phyloP scores from a whole-genome alignment of 2,329 filamentous ascomycete species.

The Chaetomiaceae sp. region DNA sequence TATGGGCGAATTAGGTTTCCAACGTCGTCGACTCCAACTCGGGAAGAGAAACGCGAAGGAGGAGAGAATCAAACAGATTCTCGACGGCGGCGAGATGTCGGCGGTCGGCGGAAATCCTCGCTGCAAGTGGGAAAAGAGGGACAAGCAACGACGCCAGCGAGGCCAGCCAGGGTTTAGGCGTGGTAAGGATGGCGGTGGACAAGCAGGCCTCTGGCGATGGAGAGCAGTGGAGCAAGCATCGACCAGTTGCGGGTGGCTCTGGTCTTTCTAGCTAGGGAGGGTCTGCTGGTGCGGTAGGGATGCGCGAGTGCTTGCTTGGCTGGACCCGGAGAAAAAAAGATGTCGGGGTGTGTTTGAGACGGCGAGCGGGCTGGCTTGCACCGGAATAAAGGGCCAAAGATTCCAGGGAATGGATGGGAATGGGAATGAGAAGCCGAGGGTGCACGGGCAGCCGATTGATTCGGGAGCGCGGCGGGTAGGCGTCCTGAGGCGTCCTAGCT shows the following conservation, averaged over 20 bases:
- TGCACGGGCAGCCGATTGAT: slow-evolving; percentile 11
- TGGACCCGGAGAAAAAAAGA: slow-evolving; percentile 1
- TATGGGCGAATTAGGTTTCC: not conserved
- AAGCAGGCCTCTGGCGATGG: slow-evolving; percentile 19
- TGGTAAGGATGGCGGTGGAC: slow-evolving; percentile 15
- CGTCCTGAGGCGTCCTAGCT: slow-evolving; percentile 4
- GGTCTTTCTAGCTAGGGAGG: slow-evolving; percentile 6
- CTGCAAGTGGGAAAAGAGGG: slow-evolving; percentile 14
- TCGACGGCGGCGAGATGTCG: slow-evolving; percentile 15
- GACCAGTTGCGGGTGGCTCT: slow-evolving; percentile 18
- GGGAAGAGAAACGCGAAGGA: not conserved
- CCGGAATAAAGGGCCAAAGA: slow-evolving; percentile 1
- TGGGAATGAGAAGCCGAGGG: not conserved
- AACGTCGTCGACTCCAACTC: not conserved
- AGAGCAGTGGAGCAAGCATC: slow-evolving; percentile 21
- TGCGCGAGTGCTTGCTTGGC: slow-evolving; percentile 4
- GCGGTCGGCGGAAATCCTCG: slow-evolving; percentile 15
- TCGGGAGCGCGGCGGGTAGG: not conserved
- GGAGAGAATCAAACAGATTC: not conserved
- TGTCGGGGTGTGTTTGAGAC: not conserved
- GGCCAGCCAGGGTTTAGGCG: slow-evolving; percentile 2
- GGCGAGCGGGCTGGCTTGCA: not conserved
- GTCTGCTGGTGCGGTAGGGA: slow-evolving; percentile 12
- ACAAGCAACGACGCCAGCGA: too few relatives aligned
- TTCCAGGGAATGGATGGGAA: not conserved